These are phyloP conservation scores for Colletotrichum filicis DNA, from an alignment of 2,329 filamentous ascomycete genomes.

Conservation along the genomic window DNA sequence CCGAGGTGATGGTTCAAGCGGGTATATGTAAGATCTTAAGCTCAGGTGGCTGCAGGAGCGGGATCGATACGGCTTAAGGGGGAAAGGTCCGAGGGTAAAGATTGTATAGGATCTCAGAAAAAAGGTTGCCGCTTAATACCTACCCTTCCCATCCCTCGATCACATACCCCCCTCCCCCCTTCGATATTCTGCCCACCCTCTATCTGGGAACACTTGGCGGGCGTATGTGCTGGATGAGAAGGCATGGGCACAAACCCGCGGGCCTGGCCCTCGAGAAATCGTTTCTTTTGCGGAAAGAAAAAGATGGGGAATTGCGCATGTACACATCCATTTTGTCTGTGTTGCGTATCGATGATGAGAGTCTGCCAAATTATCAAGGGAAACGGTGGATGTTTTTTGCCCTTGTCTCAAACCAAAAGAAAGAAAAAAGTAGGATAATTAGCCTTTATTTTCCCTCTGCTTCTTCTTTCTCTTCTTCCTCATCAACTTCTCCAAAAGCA, in stretches of 20 bases:
- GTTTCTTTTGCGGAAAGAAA: constrained; percentile 20
- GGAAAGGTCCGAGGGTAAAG: neutral
- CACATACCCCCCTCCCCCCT: neutral
- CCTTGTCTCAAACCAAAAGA: constrained; percentile 19
- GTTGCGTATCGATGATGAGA: constrained; percentile 8
- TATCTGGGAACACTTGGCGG: constrained; percentile 16
- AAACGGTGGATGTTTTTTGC: neutral
- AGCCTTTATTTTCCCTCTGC: neutral
- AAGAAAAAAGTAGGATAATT: neutral
- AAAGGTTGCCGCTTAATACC: too few species aligned
- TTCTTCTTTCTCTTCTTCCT: too few species aligned
- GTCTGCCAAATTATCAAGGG: neutral
- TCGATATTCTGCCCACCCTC: neutral
- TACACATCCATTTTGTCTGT: neutral
- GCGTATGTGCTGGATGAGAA: neutral
- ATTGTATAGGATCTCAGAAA: constrained; percentile 9
- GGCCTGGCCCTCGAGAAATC: constrained; percentile 10
- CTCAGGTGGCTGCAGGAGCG: constrained; percentile 19
- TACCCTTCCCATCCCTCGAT: neutral
- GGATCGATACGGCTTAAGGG: constrained; percentile 8
- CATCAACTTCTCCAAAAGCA: constrained; percentile 13
- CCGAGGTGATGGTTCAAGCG: constrained; percentile 30
- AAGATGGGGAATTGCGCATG: neutral
- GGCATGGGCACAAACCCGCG: neutral
- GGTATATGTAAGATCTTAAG: constrained; percentile 35